These are phyloP conservation scores for Beauveria scarabaeidicola DNA, from an alignment of 2,329 filamentous ascomycete genomes.

Conservation along the genomic window DNA sequence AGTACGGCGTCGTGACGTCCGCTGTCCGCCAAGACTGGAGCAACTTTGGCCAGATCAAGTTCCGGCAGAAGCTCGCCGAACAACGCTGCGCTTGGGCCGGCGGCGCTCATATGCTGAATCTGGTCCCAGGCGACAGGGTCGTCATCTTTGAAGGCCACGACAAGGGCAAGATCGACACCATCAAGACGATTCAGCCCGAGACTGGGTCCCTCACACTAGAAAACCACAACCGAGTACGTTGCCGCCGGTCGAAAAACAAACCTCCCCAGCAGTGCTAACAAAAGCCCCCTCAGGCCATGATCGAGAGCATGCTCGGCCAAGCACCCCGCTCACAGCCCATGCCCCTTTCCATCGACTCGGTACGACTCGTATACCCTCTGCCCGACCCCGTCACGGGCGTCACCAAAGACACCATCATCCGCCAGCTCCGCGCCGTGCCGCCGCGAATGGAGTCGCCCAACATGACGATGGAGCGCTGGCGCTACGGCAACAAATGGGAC, in stretches of 20 bases:
- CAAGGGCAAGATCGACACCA: slow-evolving; percentile 74
- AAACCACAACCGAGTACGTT: slow-evolving; percentile 54
- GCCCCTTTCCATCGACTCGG: slow-evolving; percentile 57
- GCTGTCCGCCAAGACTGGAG: slow-evolving; percentile 29
- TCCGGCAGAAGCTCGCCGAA: slow-evolving; percentile 27
- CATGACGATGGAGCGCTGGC: slow-evolving; percentile 33
- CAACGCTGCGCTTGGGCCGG: slow-evolving; percentile 48
- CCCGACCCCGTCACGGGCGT: slow-evolving; percentile 55
- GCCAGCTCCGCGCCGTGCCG: slow-evolving; percentile 53
- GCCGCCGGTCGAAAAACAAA: not conserved
- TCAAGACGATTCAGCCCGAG: slow-evolving; percentile 47
- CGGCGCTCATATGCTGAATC: slow-evolving; percentile 35
- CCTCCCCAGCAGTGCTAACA: slow-evolving; percentile 16
- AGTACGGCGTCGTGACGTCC: slow-evolving; percentile 48
- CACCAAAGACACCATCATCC: slow-evolving; percentile 67
- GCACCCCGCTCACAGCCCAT: slow-evolving; percentile 23
- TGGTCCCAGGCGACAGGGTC: slow-evolving; percentile 49
- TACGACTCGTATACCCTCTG: slow-evolving; percentile 76
- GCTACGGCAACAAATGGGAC: slow-evolving; percentile 35
- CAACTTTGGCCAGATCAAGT: slow-evolving; percentile 21
- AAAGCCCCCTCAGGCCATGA: slow-evolving; percentile 29
- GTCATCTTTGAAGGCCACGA: slow-evolving; percentile 71
- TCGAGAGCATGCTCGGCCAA: slow-evolving; percentile 35
- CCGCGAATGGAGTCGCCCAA: slow-evolving; percentile 37
- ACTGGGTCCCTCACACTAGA: slow-evolving; percentile 53